A percentile compares a stretch with the other conserved stretches of the same genome.
phyloP scores from a whole-genome alignment of 257 asterid species.

The Henckelia pumila region DNA sequence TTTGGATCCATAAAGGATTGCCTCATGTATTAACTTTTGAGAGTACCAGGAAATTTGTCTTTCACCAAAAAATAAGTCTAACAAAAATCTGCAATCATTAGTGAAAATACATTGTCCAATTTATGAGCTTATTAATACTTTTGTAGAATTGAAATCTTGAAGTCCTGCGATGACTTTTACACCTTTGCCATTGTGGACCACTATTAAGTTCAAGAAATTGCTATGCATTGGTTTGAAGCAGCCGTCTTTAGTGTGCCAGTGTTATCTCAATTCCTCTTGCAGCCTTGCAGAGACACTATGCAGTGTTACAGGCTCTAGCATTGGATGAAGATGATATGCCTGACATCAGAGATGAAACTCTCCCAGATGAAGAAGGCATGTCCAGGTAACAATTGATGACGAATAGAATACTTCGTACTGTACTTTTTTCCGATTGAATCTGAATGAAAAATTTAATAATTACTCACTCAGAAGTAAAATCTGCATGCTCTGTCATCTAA shows the following conservation, averaged over 20 bases:
- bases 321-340: constrained; percentile 97
- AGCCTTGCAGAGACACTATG: constrained; percentile 98
- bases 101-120: neutral
- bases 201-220: neutral
- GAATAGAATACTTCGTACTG: constrained; percentile 1
- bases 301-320: constrained; percentile 91
- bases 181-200: neutral
- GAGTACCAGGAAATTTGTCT: neutral
- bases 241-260: constrained; percentile 4
- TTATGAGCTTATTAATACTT: no score
- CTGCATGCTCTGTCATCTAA: constrained; percentile 8
- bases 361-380: constrained; percentile 97
- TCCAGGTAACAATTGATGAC: constrained; percentile 46
- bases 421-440: neutral
- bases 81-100: neutral
- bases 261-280: no score
- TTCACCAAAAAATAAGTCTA: no score
- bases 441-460: no score
- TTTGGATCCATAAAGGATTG: neutral
- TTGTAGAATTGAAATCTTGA: neutral
- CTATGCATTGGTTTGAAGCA: neutral
- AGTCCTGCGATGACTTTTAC: constrained; percentile 16
- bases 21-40: neutral
- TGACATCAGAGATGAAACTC: constrained; percentile 83
- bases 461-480: neutral